phyloP scores from a whole-genome alignment of 495 filamentous ascomycete species.

The Endocarpon pusillum region DNA sequence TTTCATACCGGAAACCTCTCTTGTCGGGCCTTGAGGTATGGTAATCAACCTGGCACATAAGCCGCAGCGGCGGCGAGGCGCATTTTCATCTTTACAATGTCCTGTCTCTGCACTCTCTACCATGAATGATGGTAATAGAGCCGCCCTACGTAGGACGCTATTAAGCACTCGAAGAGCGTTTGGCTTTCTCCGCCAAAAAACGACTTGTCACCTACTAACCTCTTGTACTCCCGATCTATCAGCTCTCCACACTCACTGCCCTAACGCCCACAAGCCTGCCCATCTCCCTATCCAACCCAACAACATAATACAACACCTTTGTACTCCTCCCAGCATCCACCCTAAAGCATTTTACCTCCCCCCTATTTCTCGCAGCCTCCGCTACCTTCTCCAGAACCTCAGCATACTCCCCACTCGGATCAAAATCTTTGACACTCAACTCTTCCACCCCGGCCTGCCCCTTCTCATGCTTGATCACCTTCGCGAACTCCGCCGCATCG shows the following conservation, averaged over 20 bases:
- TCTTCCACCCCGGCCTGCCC: constrained; percentile 34
- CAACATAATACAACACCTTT: constrained; percentile 59
- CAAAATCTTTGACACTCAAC: constrained; percentile 40
- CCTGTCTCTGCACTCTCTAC: no score
- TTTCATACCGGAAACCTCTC: no score
- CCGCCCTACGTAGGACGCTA: no score
- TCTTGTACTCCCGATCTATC: constrained; percentile 3
- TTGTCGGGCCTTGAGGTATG: no score
- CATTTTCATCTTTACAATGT: no score
- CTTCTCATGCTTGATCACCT: constrained; percentile 33
- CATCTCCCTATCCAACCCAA: constrained; percentile 36
- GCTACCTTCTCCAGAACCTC: constrained; percentile 34
- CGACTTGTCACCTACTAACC: background rate
- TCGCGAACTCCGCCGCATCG: constrained; percentile 35
- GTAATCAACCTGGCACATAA: no score
- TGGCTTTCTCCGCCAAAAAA: no score
- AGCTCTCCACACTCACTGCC: constrained; percentile 60
- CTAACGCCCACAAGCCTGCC: constrained; percentile 55
- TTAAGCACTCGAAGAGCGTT: no score
- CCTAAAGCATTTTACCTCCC: constrained; percentile 58
- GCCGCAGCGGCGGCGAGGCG: no score
- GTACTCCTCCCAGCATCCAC: constrained; percentile 41
- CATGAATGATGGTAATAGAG: no score
- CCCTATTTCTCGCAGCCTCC: constrained; percentile 27
- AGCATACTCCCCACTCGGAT: constrained; percentile 39